Evolutionary conservation across 139 green algal species (phyloP).

Genomic region (Diplosphaera chodatii): DNA sequence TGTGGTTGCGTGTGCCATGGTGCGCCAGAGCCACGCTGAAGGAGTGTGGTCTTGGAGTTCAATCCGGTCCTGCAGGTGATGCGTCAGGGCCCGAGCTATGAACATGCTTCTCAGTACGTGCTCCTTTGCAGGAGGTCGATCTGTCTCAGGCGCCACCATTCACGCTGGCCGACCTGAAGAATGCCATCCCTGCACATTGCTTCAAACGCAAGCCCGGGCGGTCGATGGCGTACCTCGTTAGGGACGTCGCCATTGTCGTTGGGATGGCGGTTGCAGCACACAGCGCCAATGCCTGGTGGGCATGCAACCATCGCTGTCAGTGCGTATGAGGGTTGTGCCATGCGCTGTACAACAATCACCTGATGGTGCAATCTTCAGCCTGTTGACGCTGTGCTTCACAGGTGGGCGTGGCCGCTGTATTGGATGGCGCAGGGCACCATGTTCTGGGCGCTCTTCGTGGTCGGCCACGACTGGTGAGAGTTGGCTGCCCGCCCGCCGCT

Average conservation of each 20-base stretch:
- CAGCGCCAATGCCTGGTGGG: slow-evolving; percentile 56
- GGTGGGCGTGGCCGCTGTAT: slow-evolving; percentile 86
- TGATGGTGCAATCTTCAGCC: too few relatives aligned
- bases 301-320: too few relatives aligned
- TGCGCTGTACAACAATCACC: too few relatives aligned
- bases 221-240: slow-evolving; percentile 63
- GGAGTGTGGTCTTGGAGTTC: too few relatives aligned
- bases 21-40: too few relatives aligned
- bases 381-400: too few relatives aligned
- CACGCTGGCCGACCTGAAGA: slow-evolving; percentile 68
- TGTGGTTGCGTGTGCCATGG: too few relatives aligned
- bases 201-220: slow-evolving; percentile 70
- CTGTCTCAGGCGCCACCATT: slow-evolving; percentile 60
- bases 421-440: slow-evolving; percentile 95
- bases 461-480: slow-evolving; percentile 90
- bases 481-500: not conserved
- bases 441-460: slow-evolving; percentile 97
- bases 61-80: too few relatives aligned
- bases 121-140: too few relatives aligned
- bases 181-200: slow-evolving; percentile 75
- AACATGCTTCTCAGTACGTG: too few relatives aligned
- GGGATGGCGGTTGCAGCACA: slow-evolving; percentile 67
- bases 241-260: slow-evolving; percentile 80
- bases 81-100: too few relatives aligned
- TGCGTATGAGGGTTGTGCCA: too few relatives aligned